Percentiles rank a stretch among this genome's conserved stretches.
These are phyloP conservation scores for Hordeum marinum DNA, from an alignment of 176 grass and related monocot species.

Conservation along the genomic window DNA sequence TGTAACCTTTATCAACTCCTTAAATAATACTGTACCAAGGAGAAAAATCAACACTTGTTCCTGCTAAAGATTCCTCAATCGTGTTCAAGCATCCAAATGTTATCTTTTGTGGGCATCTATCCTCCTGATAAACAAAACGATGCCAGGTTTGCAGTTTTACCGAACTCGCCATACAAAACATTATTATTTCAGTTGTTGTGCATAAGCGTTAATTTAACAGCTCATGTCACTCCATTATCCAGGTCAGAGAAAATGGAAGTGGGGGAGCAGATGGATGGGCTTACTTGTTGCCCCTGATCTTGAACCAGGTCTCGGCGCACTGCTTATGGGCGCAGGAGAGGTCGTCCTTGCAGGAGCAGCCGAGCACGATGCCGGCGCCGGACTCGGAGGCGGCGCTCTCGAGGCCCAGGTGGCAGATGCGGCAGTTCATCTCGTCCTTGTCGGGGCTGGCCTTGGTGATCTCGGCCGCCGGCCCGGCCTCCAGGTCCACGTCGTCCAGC, in stretches of 20 bases:
- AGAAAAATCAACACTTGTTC: conserved; percentile 17
- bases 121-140: neutral
- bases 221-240: neutral
- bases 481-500: conserved; percentile 65
- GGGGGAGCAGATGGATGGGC: conserved; percentile 13
- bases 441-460: conserved; percentile 57
- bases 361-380: conserved; percentile 69
- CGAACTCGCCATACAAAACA: neutral
- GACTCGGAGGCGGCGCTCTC: conserved; percentile 60
- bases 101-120: conserved; percentile 12
- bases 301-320: conserved; percentile 99
- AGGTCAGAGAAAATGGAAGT: neutral
- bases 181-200: neutral
- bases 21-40: conserved; percentile 27
- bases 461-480: conserved; percentile 57
- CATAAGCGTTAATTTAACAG: neutral
- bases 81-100: conserved; percentile 11
- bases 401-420: conserved; percentile 93
- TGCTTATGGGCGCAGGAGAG: conserved; percentile 84
- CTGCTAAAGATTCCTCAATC: conserved; percentile 46
- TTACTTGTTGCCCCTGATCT: conserved; percentile 99
- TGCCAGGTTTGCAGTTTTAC: conserved; percentile 7
- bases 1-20: conserved; percentile 36
- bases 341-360: conserved; percentile 96
- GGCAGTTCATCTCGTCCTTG: conserved; percentile 68